Conservation (phyloP, 352 stramenopile genomes). For the Phytopythium aichiense region DNA sequence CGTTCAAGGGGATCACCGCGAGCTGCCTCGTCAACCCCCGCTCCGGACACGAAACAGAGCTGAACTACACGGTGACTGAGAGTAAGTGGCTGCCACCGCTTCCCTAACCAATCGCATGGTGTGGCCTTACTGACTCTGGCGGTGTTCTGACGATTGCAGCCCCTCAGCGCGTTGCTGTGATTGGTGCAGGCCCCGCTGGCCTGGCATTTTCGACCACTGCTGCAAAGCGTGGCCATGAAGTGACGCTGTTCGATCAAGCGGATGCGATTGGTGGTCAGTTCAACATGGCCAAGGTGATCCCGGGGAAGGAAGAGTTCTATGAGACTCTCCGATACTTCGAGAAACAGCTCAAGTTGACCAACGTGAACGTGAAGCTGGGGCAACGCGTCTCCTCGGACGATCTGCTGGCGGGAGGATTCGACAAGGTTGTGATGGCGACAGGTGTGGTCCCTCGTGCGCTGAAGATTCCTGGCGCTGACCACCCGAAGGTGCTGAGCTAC, state of each 20-base stretch:
- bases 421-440: conserved; percentile 96
- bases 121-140: neutral
- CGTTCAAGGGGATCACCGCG: conserved; percentile 93
- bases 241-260: conserved; percentile 93
- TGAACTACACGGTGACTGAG: conserved; percentile 66
- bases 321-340: conserved; percentile 96
- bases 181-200: conserved; percentile 93
- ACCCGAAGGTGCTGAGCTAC: conserved; percentile 92
- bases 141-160: conserved; percentile 12
- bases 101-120: neutral
- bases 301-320: conserved; percentile 97
- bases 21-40: conserved; percentile 96
- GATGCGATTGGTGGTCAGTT: conserved; percentile 93
- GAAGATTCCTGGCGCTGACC: conserved; percentile 85
- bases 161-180: conserved; percentile 78
- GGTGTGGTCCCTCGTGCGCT: conserved; percentile 90
- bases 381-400: conserved; percentile 45
- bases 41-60: conserved; percentile 93
- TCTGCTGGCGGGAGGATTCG: conserved; percentile 52
- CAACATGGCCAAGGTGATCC: conserved; percentile 96
- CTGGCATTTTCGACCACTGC: conserved; percentile 89
- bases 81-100: conserved; percentile 2
- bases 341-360: conserved; percentile 80
- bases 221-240: conserved; percentile 88
- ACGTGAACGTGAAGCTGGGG: conserved; percentile 81